phyloP scores from a whole-genome alignment of 805 yeast genomes.

The Aciculoconidium aculeatum region DNA sequence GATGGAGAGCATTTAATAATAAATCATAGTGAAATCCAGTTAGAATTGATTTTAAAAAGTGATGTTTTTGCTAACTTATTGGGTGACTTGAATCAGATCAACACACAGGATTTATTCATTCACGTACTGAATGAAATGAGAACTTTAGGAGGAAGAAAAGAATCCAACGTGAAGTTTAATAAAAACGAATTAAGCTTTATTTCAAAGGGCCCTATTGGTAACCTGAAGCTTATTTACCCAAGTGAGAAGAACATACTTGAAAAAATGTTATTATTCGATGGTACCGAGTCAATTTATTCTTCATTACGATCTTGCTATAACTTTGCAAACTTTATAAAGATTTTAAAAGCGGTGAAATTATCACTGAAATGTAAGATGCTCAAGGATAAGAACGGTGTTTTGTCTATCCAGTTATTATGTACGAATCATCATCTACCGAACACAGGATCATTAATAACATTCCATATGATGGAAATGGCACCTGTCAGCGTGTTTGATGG shows the following conservation, averaged over 20 bases:
- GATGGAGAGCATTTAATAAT: constrained; percentile 17
- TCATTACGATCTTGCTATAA: constrained; percentile 25
- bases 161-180: constrained; percentile 3
- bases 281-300: too few species aligned
- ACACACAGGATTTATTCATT: constrained; percentile 30
- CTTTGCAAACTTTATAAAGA: constrained; percentile 28
- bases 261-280: constrained; percentile 40
- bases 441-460: constrained; percentile 33
- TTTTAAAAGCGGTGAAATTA: constrained; percentile 30
- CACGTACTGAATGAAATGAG: constrained; percentile 19
- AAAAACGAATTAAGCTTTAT: constrained; percentile 47
- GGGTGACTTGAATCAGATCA: constrained; percentile 31
- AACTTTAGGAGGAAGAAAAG: constrained; percentile 5
- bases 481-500: constrained; percentile 14
- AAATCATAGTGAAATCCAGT: constrained; percentile 25
- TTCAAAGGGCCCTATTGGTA: constrained; percentile 70
- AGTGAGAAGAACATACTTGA: constrained; percentile 57
- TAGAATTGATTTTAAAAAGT: constrained; percentile 34
- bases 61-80: constrained; percentile 32
- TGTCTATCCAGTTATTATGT: constrained; percentile 35
- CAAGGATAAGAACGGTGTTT: constrained; percentile 30
- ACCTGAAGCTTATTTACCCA: constrained; percentile 62
- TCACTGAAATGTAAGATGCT: constrained; percentile 35
- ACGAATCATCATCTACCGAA: constrained; percentile 24
- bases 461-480: constrained; percentile 33